Evolutionary conservation across 2,329 filamentous ascomycete genomes (phyloP).

Genomic region (Aspergillus vadensis): DNA sequence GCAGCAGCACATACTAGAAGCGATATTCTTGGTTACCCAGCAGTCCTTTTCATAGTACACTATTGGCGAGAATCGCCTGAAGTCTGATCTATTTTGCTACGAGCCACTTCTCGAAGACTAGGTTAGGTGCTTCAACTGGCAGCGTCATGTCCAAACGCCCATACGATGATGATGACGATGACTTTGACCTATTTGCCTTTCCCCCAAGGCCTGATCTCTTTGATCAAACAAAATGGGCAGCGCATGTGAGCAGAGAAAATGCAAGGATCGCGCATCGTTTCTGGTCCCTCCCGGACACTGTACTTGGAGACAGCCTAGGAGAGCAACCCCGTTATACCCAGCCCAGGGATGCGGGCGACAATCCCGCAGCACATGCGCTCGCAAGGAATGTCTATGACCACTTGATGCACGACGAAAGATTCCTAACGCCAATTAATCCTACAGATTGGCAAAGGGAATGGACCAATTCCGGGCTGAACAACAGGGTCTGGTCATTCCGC

Average conservation of each 20-base stretch:
- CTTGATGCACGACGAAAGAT: conserved; percentile 16
- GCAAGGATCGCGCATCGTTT: conserved; percentile 30
- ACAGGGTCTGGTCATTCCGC: neutral
- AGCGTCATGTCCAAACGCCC: too few species aligned
- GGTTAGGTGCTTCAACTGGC: too few species aligned
- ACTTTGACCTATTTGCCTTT: neutral
- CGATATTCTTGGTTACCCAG: too few species aligned
- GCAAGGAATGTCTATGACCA: conserved; percentile 37
- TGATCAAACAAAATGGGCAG: conserved; percentile 30
- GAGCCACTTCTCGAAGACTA: too few species aligned
- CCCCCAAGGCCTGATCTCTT: conserved; percentile 31
- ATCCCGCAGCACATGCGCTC: conserved; percentile 22
- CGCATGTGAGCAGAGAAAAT: conserved; percentile 24
- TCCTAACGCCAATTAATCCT: neutral
- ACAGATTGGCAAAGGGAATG: neutral
- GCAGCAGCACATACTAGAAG: too few species aligned
- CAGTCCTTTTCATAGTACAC: too few species aligned
- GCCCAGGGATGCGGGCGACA: neutral
- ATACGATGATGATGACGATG: too few species aligned
- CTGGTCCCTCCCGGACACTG: conserved; percentile 30
- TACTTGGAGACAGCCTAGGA: neutral
- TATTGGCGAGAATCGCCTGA: too few species aligned
- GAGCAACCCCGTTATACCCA: neutral
- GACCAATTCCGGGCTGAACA: neutral
- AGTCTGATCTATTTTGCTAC: too few species aligned